Percentiles rank a stretch among this genome's conserved stretches.
These are phyloP conservation scores for Lichtheimia corymbifera DNA, from an alignment of 371 early-diverging fungal genomes.

Conservation along the genomic window DNA sequence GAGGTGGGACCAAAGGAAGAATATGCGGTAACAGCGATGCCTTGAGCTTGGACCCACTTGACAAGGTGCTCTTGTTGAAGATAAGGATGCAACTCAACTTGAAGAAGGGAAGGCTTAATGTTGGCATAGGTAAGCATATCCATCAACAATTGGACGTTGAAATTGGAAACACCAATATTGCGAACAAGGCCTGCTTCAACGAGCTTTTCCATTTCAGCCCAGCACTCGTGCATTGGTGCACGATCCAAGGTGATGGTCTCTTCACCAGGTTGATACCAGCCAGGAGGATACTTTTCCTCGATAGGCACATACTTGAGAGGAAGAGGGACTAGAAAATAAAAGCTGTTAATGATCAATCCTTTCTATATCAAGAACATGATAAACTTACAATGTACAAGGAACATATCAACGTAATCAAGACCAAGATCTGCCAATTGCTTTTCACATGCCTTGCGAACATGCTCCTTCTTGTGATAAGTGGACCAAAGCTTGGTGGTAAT, in stretches of 20 bases:
- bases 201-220: conserved; percentile 32
- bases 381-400: conserved; percentile 47
- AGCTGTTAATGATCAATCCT: not conserved
- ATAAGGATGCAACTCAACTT: conserved; percentile 72
- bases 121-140: conserved; percentile 52
- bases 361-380: not conserved
- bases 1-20: conserved; percentile 63
- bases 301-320: conserved; percentile 31
- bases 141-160: conserved; percentile 43
- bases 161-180: conserved; percentile 62
- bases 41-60: conserved; percentile 27
- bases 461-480: conserved; percentile 52
- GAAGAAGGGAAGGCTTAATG: conserved; percentile 51
- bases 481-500: conserved; percentile 79
- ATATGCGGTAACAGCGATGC: conserved; percentile 60
- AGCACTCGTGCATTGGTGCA: conserved; percentile 37
- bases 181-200: conserved; percentile 25
- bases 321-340: conserved; percentile 20
- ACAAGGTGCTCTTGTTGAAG: conserved; percentile 57
- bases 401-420: conserved; percentile 77
- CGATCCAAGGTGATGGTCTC: conserved; percentile 23
- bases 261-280: conserved; percentile 28
- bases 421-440: conserved; percentile 57
- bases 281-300: conserved; percentile 24
- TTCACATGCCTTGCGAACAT: conserved; percentile 51